Evolutionary conservation across 108 stramenopile species (phyloP), one percentile per base, ranked within the genome.

Genomic region (Pseudonitzschia delicatissima): DNA sequence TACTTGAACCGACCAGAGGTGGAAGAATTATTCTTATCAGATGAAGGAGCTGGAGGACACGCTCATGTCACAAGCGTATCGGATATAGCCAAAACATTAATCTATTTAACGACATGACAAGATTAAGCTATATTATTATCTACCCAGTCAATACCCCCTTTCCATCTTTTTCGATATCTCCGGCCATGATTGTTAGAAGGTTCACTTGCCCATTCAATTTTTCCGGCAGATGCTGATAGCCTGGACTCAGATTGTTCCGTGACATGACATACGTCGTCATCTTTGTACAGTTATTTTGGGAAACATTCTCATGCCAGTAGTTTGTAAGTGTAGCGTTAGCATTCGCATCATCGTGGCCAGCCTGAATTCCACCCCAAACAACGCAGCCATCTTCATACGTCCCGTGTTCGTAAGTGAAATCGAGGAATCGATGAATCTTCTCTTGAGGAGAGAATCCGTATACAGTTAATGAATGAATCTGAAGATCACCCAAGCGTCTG

Each of bases 331-430:
- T 71, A 13, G 32, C 27, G 26, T 55, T 49, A 8, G 78, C 67
- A 60, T 74, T 70, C 20, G 64, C 53, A 39, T 83, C 82, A 47
- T 77, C 57, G 64, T 79, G 79, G 9, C 82, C 82, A 50, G 78
- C 77, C 50, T 78, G 72, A 40, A 83, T 77, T 18, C 76, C 82
- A 45, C 82, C 82, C 82, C 82, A 83, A 28, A 72, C 57, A 20
- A 78, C 65, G 52, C 82, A 83, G 5, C 78, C 78, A 21, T 51
- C 31, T 36, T 82, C 64, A 25, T 78, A 12, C 1, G 85, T 82
- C 12, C 78, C 74, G 64, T 92, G 91, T 44, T 85, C 84, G 47
- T 92, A 92, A 45, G 87, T 82, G 52, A 86, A 92, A 62, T 88
- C 91, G 25, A 83, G 61, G 53, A 92, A 92, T 39, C 87, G 85